Evolutionary conservation across 176 grass and related monocot species (phyloP), one percentile per base, ranked within the genome.

Genomic region (Oryza rufipogon): DNA sequence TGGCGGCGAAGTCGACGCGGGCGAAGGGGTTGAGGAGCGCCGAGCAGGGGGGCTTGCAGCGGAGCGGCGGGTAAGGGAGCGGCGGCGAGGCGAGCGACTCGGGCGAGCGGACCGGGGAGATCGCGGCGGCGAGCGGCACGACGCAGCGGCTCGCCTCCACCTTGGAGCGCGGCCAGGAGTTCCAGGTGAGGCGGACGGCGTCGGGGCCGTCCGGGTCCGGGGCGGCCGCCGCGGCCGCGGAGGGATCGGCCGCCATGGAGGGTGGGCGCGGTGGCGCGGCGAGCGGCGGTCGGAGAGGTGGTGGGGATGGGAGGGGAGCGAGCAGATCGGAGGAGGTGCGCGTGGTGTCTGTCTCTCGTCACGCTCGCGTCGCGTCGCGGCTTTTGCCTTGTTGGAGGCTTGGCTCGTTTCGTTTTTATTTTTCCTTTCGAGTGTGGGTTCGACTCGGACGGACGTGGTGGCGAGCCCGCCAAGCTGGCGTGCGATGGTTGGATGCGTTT

Each of bases 91-190:
- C 41, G 64, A 95, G 88, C 22, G 89, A 74, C 9, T 90, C 85
- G 10, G 87, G 86, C 23, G 86, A 25, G 71, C 89, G 91, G 67
- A 85, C 78, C 17, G 93, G 93, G 10, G 89, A 79, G 48, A 99
- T 79, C 66, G 91, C 71, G 33, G 88, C 93, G 51, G 93, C 93
- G 66, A 99, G 77, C 22, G 96, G 96, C 23, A 99, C 85, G 41
- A 99, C 93, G 88, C 96, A 94, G 71, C 94, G 94, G 91, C 91
- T 99, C 17, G 96, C 93, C 86, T 99, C 96, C 26, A 99, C 89
- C 86, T 99, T 99, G 84, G 96, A 99, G 9, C 96, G 89, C 14
- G 96, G 93, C 87, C 91, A 92, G 3, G 93, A 54, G 75, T 96
- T 94, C 96, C 96, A 99, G 19, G 93, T 99, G 15, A 96, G 70